A percentile compares a stretch with the other conserved stretches of the same genome.
These are phyloP conservation scores for Aspergillus homomorphus DNA, from an alignment of 495 filamentous ascomycete species.

Conservation along the genomic window DNA sequence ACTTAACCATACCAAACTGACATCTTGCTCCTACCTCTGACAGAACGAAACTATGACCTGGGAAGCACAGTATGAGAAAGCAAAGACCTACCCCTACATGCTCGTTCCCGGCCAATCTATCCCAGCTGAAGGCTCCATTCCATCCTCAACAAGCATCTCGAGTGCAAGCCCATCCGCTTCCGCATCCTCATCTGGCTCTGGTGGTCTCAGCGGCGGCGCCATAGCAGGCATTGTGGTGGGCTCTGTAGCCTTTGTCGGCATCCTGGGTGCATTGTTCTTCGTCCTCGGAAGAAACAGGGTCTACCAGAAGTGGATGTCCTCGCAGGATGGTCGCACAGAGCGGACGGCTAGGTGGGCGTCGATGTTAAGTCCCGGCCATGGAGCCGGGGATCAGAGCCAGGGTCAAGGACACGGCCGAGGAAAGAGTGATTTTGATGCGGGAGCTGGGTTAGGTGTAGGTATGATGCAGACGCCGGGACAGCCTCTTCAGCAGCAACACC, in stretches of 20 bases:
- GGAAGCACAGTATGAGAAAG: slow-evolving; percentile 32
- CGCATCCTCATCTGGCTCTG: slow-evolving; percentile 2
- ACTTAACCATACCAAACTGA: neutral
- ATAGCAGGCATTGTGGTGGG: slow-evolving; percentile 42
- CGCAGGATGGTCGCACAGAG: slow-evolving; percentile 31
- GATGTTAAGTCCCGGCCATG: slow-evolving; percentile 14
- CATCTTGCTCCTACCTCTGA: neutral
- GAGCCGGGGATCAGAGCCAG: neutral
- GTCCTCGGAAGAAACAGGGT: slow-evolving; percentile 38
- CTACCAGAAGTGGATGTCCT: slow-evolving; percentile 37
- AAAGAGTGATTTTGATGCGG: slow-evolving; percentile 15
- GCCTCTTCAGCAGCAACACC: slow-evolving; percentile 13
- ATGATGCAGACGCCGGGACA: slow-evolving; percentile 3
- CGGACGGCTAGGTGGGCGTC: slow-evolving; percentile 34
- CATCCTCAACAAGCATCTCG: slow-evolving; percentile 7
- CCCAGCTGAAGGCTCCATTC: slow-evolving; percentile 33
- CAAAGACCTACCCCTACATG: slow-evolving; percentile 35
- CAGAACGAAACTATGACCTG: slow-evolving; percentile 36
- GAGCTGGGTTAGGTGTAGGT: neutral
- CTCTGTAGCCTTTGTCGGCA: slow-evolving; percentile 27
- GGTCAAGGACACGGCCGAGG: neutral
- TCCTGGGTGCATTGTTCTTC: slow-evolving; percentile 39
- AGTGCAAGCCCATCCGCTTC: slow-evolving; percentile 12
- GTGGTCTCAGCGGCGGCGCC: slow-evolving; percentile 29
- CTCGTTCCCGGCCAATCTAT: slow-evolving; percentile 36